phyloP scores from a whole-genome alignment of 176 grass and related monocot genomes.

The Eragrostis curvula region DNA sequence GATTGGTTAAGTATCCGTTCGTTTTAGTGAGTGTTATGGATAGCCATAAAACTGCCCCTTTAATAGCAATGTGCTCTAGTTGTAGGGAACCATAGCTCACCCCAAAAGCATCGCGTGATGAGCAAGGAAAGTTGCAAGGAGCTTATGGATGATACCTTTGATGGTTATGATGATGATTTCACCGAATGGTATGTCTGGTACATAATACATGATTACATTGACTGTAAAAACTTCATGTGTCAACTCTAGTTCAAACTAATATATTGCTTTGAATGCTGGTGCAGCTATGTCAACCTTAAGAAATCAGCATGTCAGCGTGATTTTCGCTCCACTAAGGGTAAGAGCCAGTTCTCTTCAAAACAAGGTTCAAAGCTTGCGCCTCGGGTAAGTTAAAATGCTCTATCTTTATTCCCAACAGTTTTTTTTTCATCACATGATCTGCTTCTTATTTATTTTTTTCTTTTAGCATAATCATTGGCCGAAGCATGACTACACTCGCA shows the following conservation, averaged over 20 bases:
- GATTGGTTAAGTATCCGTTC: conserved; percentile 10
- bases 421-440: neutral
- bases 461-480: conserved; percentile 50
- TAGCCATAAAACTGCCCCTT: neutral
- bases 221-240: conserved; percentile 1
- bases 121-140: conserved; percentile 51
- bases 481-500: conserved; percentile 62
- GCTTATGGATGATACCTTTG: conserved; percentile 41
- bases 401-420: conserved; percentile 2
- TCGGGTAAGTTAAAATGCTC: conserved; percentile 42
- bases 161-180: conserved; percentile 37
- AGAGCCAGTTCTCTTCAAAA: conserved; percentile 38
- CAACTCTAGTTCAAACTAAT: neutral
- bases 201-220: conserved; percentile 11
- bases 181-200: conserved; percentile 39
- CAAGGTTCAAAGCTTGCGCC: conserved; percentile 40
- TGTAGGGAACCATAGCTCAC: conserved; percentile 44
- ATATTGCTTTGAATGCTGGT: conserved; percentile 4
- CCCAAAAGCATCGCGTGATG: conserved; percentile 28
- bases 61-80: conserved; percentile 26
- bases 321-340: conserved; percentile 51
- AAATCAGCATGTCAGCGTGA: conserved; percentile 31
- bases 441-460: conserved; percentile 12
- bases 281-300: conserved; percentile 38
- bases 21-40: conserved; percentile 22